Evolutionary conservation across 495 filamentous ascomycete genomes (phyloP).

Genomic region (Aspergillus coremiiformis): DNA sequence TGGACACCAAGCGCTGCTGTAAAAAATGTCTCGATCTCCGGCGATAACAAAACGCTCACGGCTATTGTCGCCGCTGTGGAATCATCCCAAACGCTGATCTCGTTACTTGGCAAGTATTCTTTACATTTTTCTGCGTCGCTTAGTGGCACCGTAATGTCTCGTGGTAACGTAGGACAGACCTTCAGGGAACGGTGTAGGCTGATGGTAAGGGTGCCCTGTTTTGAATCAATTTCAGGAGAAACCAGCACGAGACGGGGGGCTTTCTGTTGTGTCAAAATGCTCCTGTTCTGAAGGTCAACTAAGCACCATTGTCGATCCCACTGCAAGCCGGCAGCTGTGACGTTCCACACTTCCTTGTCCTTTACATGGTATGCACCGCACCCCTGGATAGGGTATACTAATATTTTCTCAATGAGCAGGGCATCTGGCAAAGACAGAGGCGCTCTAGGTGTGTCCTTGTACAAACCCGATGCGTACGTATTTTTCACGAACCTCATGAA

Average conservation of each 20-base stretch:
- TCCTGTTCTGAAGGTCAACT: neutral
- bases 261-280: neutral
- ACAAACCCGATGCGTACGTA: constrained; percentile 29
- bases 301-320: constrained; percentile 6
- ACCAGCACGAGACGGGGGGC: constrained; percentile 2
- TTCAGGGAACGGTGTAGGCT: neutral
- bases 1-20: neutral
- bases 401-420: neutral
- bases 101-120: neutral
- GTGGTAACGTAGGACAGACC: neutral
- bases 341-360: neutral
- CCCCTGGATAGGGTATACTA: constrained; percentile 4
- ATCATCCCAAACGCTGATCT: neutral
- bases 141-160: neutral
- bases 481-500: constrained; percentile 52
- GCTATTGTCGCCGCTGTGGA: neutral
- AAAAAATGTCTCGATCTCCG: neutral
- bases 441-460: neutral
- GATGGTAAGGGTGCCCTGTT: neutral
- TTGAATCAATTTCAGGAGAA: constrained; percentile 2
- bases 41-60: neutral
- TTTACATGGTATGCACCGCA: neutral
- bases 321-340: neutral
- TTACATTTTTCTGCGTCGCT: neutral
- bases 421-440: neutral